These are phyloP conservation scores for Exophiala alcalophila DNA, from an alignment of 2,329 filamentous ascomycete species.

Conservation along the genomic window DNA sequence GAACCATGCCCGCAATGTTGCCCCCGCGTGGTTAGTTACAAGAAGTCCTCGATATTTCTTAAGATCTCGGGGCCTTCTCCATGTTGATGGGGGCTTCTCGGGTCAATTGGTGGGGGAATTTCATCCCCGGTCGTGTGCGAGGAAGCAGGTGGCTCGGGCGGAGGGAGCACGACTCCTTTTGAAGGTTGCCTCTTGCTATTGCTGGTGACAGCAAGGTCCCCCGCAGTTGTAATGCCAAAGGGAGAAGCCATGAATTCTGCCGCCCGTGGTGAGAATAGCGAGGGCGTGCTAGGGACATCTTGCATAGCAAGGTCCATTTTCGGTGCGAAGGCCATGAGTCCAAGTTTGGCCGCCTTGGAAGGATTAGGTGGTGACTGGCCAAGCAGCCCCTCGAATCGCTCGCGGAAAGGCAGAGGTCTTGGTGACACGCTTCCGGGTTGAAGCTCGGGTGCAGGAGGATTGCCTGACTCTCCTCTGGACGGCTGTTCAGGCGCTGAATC, in stretches of 20 bases:
- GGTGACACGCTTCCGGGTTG: slow-evolving; percentile 21
- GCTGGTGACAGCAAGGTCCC: slow-evolving; percentile 33
- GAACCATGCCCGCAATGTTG: slow-evolving; percentile 1
- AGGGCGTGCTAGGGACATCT: slow-evolving; percentile 38
- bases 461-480: slow-evolving; percentile 3
- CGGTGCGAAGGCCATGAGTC: slow-evolving; percentile 28
- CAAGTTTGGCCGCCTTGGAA: slow-evolving; percentile 30
- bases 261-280: slow-evolving; percentile 46
- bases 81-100: slow-evolving; percentile 31
- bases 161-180: slow-evolving; percentile 14
- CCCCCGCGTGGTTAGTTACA: slow-evolving; percentile 20
- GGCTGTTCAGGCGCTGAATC: slow-evolving; percentile 1
- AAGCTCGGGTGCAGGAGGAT: slow-evolving; percentile 1
- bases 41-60: slow-evolving; percentile 30
- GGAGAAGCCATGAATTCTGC: slow-evolving; percentile 43
- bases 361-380: slow-evolving; percentile 20
- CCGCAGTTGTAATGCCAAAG: slow-evolving; percentile 36
- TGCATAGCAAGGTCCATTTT: slow-evolving; percentile 41
- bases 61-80: slow-evolving; percentile 29
- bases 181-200: slow-evolving; percentile 1
- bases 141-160: slow-evolving; percentile 6
- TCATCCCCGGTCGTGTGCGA: slow-evolving; percentile 4
- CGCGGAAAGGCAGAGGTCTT: slow-evolving; percentile 31
- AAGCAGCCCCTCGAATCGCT: slow-evolving; percentile 19
- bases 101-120: slow-evolving; percentile 22